phyloP scores from a whole-genome alignment of 306 rosid genomes.

The Sesbania bispinosa region DNA sequence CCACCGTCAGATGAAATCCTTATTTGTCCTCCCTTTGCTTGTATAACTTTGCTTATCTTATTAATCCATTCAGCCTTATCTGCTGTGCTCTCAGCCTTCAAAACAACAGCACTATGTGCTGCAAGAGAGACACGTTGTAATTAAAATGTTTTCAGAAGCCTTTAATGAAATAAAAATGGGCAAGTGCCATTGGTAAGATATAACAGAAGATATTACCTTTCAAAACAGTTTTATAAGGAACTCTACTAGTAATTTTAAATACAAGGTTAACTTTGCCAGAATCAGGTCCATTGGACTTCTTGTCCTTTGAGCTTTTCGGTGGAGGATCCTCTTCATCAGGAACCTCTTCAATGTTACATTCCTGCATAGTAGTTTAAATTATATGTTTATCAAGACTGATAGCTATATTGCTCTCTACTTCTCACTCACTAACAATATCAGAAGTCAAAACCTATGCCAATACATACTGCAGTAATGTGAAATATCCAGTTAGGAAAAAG shows the following conservation, averaged over 20 bases:
- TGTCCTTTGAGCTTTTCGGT: constrained; percentile 82
- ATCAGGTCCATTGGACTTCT: constrained; percentile 79
- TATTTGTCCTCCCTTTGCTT: constrained; percentile 73
- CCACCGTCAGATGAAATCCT: constrained; percentile 69
- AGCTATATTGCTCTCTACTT: background rate
- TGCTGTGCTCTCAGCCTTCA: constrained; percentile 81
- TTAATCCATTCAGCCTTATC: constrained; percentile 89
- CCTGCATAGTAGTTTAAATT: constrained; percentile 46
- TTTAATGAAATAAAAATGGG: background rate
- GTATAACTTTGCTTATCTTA: constrained; percentile 75
- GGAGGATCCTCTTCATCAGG: constrained; percentile 76
- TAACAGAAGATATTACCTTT: constrained; percentile 52
- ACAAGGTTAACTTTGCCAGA: constrained; percentile 69
- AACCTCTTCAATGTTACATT: constrained; percentile 80
- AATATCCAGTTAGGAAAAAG: background rate
- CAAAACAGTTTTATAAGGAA: constrained; percentile 91
- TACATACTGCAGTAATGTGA: background rate
- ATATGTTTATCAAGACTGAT: background rate
- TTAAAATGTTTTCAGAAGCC: background rate
- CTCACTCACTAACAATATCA: background rate
- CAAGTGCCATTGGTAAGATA: background rate
- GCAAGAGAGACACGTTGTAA: constrained; percentile 32
- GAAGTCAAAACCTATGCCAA: constrained; percentile 10
- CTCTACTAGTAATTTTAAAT: constrained; percentile 81
- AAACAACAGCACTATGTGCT: constrained; percentile 81